phyloP scores from a whole-genome alignment of 1,284 basidiomycete species.

The Microbotryomycetes sp. region DNA sequence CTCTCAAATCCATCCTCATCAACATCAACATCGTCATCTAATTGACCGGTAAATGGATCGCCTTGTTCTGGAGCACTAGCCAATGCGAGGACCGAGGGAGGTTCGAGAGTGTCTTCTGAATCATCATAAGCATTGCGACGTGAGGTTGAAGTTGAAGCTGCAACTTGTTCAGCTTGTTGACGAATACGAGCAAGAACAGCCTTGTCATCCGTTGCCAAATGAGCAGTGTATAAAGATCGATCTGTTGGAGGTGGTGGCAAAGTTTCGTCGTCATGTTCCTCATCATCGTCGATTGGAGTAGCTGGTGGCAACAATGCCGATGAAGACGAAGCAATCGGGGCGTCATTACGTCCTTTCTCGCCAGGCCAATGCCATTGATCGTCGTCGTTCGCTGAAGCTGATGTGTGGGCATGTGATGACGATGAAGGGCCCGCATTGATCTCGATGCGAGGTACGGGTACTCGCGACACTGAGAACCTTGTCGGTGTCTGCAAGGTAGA shows the following conservation, averaged over 20 bases:
- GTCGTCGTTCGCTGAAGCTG: not conserved
- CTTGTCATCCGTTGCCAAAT: constrained; percentile 34
- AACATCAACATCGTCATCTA: constrained; percentile 8
- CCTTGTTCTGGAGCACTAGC: not conserved
- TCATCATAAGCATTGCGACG: not conserved
- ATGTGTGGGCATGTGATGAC: not conserved
- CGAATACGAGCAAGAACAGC: constrained; percentile 23
- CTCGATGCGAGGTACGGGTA: not conserved
- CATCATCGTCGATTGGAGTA: not conserved
- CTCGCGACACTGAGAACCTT: not conserved
- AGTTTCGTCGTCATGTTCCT: not conserved
- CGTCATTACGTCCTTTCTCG: constrained; percentile 15
- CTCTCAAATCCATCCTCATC: constrained; percentile 31
- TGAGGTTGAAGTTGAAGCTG: not conserved
- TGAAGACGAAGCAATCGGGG: not conserved
- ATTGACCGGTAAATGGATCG: not conserved
- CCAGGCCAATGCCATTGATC: constrained; percentile 30
- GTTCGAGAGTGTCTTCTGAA: not conserved
- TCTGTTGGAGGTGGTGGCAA: constrained; percentile 8
- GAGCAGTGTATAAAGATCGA: constrained; percentile 18
- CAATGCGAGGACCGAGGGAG: not conserved
- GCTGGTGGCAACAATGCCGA: not conserved
- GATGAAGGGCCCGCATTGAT: not conserved
- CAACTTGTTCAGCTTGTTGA: not conserved
- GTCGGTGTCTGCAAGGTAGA: constrained; percentile 16